These are phyloP conservation scores for Lipomyces sp. DNA, from an alignment of 805 yeast genomes.

Conservation along the genomic window DNA sequence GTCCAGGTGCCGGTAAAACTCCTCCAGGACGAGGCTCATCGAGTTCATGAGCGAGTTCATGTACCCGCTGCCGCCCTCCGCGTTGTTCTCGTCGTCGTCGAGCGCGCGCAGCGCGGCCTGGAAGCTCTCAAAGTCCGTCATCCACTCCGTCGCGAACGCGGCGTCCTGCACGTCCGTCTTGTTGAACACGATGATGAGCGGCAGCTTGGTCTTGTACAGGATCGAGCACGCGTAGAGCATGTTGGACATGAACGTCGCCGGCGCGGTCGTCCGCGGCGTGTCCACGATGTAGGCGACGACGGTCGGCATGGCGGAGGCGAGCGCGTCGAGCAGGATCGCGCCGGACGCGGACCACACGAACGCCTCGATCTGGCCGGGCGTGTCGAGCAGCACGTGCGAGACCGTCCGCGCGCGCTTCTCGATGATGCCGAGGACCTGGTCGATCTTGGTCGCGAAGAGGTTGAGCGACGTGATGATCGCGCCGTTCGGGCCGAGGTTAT, in stretches of 20 bases:
- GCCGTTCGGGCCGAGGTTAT: constrained; percentile 95
- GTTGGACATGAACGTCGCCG: constrained; percentile 95
- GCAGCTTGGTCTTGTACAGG: constrained; percentile 89
- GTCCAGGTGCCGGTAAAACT: constrained; percentile 88
- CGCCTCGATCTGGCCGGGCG: constrained; percentile 99
- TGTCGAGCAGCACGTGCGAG: constrained; percentile 73
- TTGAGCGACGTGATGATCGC: constrained; percentile 95
- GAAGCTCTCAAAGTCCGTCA: constrained; percentile 92
- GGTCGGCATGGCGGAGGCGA: constrained; percentile 94
- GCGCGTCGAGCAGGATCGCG: constrained; percentile 90
- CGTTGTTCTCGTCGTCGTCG: constrained; percentile 62
- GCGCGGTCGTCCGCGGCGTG: constrained; percentile 90
- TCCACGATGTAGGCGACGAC: constrained; percentile 94
- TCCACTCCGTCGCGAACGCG: constrained; percentile 91
- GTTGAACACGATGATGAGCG: constrained; percentile 95
- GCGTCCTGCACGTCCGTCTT: constrained; percentile 87
- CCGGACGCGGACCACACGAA: constrained; percentile 96
- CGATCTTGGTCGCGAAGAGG: constrained; percentile 89
- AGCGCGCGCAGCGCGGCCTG: constrained; percentile 70
- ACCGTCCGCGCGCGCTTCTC: constrained; percentile 61
- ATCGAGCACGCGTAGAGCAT: constrained; percentile 98
- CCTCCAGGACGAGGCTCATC: constrained; percentile 93
- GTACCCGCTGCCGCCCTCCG: constrained; percentile 71
- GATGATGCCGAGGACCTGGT: constrained; percentile 82
- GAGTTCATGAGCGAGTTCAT: constrained; percentile 93